A percentile compares a stretch with the other conserved stretches of the same genome.
Conservation (phyloP, 768 basidiomycete genomes). For the Phylloporus sp. region DNA sequence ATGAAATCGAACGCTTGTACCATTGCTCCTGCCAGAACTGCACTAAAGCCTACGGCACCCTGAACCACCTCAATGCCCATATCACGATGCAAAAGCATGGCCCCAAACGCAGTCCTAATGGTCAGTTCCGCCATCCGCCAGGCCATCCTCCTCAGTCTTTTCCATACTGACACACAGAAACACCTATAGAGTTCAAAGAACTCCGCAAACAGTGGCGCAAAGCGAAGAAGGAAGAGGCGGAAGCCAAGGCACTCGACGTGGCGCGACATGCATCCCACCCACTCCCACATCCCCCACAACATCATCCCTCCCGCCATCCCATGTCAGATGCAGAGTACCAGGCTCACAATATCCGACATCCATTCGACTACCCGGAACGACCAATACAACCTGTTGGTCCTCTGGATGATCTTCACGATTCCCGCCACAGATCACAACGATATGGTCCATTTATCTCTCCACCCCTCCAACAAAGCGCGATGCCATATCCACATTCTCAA, state of each 20-base stretch:
- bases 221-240: conserved; percentile 75
- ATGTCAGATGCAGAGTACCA: conserved; percentile 24
- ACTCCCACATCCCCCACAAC: conserved; percentile 15
- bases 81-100: conserved; percentile 99
- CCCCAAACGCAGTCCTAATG: conserved; percentile 79
- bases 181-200: conserved; percentile 86
- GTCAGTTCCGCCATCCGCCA: conserved; percentile 44
- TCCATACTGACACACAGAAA: conserved; percentile 6
- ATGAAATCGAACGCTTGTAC: conserved; percentile 95
- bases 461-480: conserved; percentile 10
- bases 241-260: conserved; percentile 19
- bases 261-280: conserved; percentile 17
- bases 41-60: conserved; percentile 85
- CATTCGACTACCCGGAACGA: conserved; percentile 22
- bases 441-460: conserved; percentile 20
- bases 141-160: background rate
- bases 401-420: conserved; percentile 21
- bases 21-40: conserved; percentile 77
- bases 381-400: conserved; percentile 7
- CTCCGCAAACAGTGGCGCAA: conserved; percentile 95
- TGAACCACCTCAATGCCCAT: conserved; percentile 97
- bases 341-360: conserved; percentile 15
- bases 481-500: conserved; percentile 24
- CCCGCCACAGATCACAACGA: conserved; percentile 26
- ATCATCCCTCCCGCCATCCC: conserved; percentile 23